Evolutionary conservation across 441 rosid genomes (phyloP).

Genomic region (Breynia disticha): DNA sequence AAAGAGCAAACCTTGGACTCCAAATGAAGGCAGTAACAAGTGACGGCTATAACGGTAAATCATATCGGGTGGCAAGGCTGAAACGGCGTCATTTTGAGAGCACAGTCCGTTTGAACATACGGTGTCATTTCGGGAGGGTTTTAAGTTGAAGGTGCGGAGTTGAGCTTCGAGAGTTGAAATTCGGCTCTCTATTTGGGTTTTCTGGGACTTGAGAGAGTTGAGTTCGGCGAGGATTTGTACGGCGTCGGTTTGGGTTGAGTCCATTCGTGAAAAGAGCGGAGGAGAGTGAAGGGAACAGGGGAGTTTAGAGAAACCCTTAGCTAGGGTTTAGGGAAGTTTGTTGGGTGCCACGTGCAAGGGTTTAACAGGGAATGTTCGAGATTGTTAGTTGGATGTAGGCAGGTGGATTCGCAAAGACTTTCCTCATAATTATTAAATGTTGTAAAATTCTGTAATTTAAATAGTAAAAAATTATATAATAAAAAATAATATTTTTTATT

Average conservation of each 20-base stretch:
- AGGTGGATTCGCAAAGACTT: too few species aligned
- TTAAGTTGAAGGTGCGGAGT: constrained; percentile 40
- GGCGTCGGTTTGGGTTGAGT: constrained; percentile 24
- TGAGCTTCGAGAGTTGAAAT: constrained; percentile 59
- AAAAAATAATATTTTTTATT: too few species aligned
- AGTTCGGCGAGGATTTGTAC: constrained; percentile 37
- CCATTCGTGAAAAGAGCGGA: constrained; percentile 26
- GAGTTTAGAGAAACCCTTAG: too few species aligned
- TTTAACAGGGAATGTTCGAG: too few species aligned
- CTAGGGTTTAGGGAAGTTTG: too few species aligned
- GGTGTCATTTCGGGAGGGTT: constrained; percentile 13
- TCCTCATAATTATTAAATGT: too few species aligned
- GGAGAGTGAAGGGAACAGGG: too few species aligned
- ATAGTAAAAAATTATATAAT: too few species aligned
- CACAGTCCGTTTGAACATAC: constrained; percentile 19
- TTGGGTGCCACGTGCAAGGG: too few species aligned
- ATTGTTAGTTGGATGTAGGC: too few species aligned
- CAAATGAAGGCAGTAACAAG: constrained; percentile 75
- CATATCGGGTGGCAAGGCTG: constrained; percentile 38
- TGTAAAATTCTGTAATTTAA: too few species aligned
- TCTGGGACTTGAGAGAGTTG: constrained; percentile 36
- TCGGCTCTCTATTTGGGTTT: constrained; percentile 43
- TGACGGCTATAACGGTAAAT: constrained; percentile 91
- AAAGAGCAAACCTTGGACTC: constrained; percentile 51
- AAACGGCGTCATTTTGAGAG: constrained; percentile 19